Percentiles rank a stretch among this genome's conserved stretches.
Evolutionary conservation across 208 protist species (phyloP).

Genomic region (Trypanosoma avium): DNA sequence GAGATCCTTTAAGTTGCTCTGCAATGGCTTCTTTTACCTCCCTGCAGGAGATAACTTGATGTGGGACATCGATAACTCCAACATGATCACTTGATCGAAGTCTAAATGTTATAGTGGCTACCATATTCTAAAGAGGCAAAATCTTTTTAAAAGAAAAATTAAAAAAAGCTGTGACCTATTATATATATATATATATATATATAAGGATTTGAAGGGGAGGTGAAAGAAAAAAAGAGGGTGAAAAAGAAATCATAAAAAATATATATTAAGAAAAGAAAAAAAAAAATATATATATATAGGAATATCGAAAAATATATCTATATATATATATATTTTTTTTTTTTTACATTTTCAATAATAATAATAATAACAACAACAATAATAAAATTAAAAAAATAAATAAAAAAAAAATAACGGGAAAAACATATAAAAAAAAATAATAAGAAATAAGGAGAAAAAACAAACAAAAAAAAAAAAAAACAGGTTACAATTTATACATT

Average conservation of each 20-base stretch:
- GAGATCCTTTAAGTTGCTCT: slow-evolving; percentile 53
- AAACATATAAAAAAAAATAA: slow-evolving; percentile 2
- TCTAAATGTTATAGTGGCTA: slow-evolving; percentile 77
- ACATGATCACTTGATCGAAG: slow-evolving; percentile 79
- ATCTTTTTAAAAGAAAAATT: background rate
- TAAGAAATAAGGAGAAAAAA: slow-evolving; percentile 9
- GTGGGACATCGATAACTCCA: slow-evolving; percentile 71
- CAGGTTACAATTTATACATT: too few relatives aligned
- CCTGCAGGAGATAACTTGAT: slow-evolving; percentile 61
- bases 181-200: background rate
- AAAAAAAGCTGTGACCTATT: background rate
- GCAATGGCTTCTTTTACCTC: slow-evolving; percentile 76
- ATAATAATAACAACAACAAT: too few relatives aligned
- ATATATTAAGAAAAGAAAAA: background rate
- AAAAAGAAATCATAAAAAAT: background rate
- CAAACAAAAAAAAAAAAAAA: slow-evolving; percentile 12
- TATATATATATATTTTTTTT: background rate
- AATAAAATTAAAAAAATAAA: background rate
- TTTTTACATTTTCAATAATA: too few relatives aligned
- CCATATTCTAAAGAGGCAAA: slow-evolving; percentile 28
- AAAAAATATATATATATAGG: background rate
- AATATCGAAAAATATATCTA: background rate
- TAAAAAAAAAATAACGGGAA: background rate
- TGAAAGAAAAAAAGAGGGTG: background rate
- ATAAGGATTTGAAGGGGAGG: background rate